These are phyloP conservation scores for Hericium erinaceus DNA, from an alignment of 768 basidiomycete species.

Conservation along the genomic window DNA sequence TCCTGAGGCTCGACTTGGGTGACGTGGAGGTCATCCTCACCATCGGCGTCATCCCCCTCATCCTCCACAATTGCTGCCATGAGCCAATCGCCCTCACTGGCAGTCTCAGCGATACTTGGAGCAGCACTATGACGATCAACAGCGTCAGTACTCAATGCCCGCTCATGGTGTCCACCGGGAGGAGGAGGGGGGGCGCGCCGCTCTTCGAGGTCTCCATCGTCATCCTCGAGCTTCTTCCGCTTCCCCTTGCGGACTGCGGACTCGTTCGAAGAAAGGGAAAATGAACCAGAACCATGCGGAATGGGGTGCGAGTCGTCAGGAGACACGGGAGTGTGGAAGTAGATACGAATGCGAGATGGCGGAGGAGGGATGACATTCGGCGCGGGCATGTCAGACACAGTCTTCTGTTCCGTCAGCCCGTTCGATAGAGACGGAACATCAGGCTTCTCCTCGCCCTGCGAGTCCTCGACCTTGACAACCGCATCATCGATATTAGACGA, in stretches of 20 bases:
- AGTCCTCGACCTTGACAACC: neutral
- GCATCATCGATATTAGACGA: neutral
- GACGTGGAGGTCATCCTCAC: constrained; percentile 16
- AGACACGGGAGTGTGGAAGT: constrained; percentile 85
- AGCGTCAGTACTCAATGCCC: constrained; percentile 41
- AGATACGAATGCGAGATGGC: constrained; percentile 81
- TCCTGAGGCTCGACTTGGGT: constrained; percentile 6
- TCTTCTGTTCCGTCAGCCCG: neutral
- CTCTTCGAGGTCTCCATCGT: constrained; percentile 74
- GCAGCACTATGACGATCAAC: constrained; percentile 53
- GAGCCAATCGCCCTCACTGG: constrained; percentile 77
- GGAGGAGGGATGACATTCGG: constrained; percentile 29
- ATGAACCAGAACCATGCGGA: constrained; percentile 46
- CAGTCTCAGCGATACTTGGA: constrained; percentile 53
- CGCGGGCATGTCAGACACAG: constrained; percentile 16
- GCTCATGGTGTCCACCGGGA: constrained; percentile 30
- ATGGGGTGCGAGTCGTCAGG: constrained; percentile 73
- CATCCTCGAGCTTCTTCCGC: constrained; percentile 84
- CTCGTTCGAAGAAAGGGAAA: constrained; percentile 38
- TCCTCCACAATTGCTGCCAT: constrained; percentile 82
- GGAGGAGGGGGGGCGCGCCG: constrained; percentile 60
- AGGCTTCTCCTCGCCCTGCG: neutral
- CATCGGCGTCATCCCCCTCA: constrained; percentile 40
- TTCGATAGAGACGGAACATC: neutral
- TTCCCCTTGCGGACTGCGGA: constrained; percentile 59